phyloP scores from a whole-genome alignment of 73 alveolate species.

The Stentor roeselii region DNA sequence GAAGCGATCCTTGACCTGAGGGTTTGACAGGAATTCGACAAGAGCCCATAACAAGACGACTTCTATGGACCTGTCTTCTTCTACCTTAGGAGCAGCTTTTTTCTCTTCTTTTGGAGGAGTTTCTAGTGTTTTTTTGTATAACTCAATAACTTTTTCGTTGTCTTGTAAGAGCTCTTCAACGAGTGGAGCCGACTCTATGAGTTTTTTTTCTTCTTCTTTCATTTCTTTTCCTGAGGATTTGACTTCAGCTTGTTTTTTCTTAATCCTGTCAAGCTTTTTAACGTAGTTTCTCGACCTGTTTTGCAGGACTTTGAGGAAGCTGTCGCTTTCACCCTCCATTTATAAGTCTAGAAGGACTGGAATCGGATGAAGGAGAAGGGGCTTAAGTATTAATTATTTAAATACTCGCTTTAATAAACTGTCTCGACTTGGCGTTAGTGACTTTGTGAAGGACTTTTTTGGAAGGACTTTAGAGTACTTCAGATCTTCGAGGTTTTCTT shows the following conservation, averaged over 20 bases:
- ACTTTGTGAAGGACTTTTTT: too few relatives aligned
- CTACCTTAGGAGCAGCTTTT: not conserved
- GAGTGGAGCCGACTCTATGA: not conserved
- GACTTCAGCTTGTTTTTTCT: not conserved
- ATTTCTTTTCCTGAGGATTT: constrained; percentile 6
- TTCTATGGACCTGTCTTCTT: constrained; percentile 4
- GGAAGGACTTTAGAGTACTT: too few relatives aligned
- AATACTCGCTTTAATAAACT: too few relatives aligned
- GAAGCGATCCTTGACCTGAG: not conserved
- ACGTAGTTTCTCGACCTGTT: not conserved
- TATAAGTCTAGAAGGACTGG: too few relatives aligned
- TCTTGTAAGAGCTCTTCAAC: constrained; percentile 6
- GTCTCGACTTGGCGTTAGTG: too few relatives aligned
- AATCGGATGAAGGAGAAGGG: too few relatives aligned
- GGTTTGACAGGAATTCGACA: not conserved
- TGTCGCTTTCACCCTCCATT: constrained; percentile 6
- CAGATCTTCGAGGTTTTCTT: not conserved
- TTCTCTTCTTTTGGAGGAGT: not conserved
- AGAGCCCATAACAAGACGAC: not conserved
- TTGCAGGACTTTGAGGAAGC: not conserved
- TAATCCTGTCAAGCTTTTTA: constrained; percentile 22
- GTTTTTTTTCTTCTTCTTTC: not conserved
- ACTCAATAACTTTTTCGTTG: not conserved
- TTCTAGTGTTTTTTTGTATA: not conserved
- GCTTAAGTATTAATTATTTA: too few relatives aligned